Conservation (phyloP, 2,329 filamentous ascomycete genomes). For the Aspergillus latus region DNA sequence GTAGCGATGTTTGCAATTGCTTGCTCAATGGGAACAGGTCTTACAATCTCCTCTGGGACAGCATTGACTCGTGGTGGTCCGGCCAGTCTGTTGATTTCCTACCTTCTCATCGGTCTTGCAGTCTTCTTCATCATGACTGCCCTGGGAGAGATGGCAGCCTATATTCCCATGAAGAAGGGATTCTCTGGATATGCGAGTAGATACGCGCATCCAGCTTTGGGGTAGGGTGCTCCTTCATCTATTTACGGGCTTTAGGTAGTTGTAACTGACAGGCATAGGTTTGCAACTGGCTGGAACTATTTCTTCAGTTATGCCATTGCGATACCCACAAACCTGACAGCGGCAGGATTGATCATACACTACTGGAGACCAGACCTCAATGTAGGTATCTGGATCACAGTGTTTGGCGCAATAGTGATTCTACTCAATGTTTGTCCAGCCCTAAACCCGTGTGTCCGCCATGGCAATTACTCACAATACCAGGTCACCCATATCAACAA, state of each 20-base stretch:
- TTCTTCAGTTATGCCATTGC: conserved; percentile 11
- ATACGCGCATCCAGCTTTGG: conserved; percentile 6
- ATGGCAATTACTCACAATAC: not conserved
- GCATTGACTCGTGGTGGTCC: conserved; percentile 5
- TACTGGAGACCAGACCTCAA: conserved; percentile 11
- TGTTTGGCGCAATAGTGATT: conserved; percentile 2
- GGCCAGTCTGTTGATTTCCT: conserved; percentile 3
- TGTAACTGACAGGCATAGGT: not conserved
- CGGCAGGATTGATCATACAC: conserved; percentile 6
- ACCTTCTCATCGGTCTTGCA: not conserved
- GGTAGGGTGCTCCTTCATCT: not conserved
- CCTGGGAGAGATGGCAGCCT: conserved; percentile 8
- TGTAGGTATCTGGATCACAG: conserved; percentile 8
- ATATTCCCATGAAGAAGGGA: conserved; percentile 5
- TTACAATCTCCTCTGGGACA: conserved; percentile 1
- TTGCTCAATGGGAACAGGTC: conserved; percentile 8
- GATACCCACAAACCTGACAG: conserved; percentile 8
- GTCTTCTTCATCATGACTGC: conserved; percentile 5
- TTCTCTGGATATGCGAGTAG: conserved; percentile 10
- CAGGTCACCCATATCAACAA: not conserved
- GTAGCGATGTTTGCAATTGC: conserved; percentile 7
- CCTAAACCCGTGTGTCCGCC: not conserved
- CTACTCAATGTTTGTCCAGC: conserved; percentile 5
- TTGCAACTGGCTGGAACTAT: conserved; percentile 15
- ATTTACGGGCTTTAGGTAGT: not conserved